These are phyloP conservation scores for Glycine latifolia DNA, from an alignment of 306 rosid genomes.

Conservation along the genomic window DNA sequence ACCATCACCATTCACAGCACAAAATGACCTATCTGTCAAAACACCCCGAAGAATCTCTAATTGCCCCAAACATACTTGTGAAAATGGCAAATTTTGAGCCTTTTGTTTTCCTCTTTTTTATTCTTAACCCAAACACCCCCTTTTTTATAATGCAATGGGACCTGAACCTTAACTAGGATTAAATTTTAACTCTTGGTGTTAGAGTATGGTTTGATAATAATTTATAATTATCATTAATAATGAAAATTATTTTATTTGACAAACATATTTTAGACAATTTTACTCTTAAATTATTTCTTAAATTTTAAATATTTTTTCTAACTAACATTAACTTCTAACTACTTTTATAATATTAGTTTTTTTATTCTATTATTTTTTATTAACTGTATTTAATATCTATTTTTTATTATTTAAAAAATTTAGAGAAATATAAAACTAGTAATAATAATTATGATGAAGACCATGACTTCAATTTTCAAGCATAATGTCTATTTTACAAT, in stretches of 20 bases:
- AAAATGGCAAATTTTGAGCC: conserved; percentile 45
- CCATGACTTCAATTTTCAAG: background rate
- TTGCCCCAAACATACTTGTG: conserved; percentile 54
- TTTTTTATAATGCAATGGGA: conserved; percentile 43
- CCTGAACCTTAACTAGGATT: conserved; percentile 65
- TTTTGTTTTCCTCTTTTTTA: conserved; percentile 26
- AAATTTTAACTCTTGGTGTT: conserved; percentile 51
- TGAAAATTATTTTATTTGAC: no score
- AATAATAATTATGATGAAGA: no score
- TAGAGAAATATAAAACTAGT: no score
- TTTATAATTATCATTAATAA: no score
- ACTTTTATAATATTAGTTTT: no score
- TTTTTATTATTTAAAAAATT: no score
- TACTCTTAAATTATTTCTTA: no score
- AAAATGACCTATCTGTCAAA: conserved; percentile 66
- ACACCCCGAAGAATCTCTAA: conserved; percentile 55
- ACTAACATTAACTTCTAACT: no score
- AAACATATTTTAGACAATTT: no score
- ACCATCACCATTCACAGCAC: conserved; percentile 67
- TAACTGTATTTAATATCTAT: no score
- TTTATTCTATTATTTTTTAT: no score
- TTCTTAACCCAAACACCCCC: background rate
- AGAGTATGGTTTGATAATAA: background rate
- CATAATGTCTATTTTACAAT: background rate
- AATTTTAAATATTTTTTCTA: no score